Evolutionary conservation across 345 rosid genomes (phyloP).

Genomic region (Pistacia integerrima): DNA sequence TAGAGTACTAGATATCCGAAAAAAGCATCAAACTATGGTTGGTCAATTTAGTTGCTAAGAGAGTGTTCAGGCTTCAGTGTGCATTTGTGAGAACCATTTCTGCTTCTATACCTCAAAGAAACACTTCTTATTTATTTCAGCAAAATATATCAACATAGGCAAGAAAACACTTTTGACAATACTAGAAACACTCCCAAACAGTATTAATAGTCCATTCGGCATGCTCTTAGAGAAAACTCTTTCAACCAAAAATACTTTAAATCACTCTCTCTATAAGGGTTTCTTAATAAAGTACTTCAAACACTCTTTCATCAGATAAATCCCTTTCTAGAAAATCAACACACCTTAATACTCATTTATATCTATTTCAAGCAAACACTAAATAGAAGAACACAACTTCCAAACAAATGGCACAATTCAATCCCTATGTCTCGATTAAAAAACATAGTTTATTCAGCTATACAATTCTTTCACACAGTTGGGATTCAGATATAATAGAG

Average conservation of each 20-base stretch:
- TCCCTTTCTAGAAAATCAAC: too few relatives aligned
- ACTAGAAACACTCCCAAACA: neutral
- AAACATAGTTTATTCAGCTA: neutral
- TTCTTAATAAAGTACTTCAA: too few relatives aligned
- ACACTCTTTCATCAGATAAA: too few relatives aligned
- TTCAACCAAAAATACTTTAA: too few relatives aligned
- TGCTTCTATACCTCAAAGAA: neutral
- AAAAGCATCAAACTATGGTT: too few relatives aligned
- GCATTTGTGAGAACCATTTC: neutral
- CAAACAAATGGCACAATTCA: neutral
- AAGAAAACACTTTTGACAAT: neutral
- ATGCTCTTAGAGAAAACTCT: neutral
- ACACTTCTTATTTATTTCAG: too few relatives aligned
- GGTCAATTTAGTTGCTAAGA: neutral
- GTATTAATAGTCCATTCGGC: neutral
- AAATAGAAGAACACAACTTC: neutral
- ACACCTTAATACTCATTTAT: neutral
- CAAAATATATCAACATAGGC: neutral
- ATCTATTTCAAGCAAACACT: neutral
- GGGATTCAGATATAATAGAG: too few relatives aligned
- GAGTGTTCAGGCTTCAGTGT: too few relatives aligned
- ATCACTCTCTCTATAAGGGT: too few relatives aligned
- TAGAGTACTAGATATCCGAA: too few relatives aligned
- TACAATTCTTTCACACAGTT: neutral
- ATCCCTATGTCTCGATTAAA: too few relatives aligned